Evolutionary conservation across 2,329 filamentous ascomycete species (phyloP).

Genomic region (Curvularia lunata): DNA sequence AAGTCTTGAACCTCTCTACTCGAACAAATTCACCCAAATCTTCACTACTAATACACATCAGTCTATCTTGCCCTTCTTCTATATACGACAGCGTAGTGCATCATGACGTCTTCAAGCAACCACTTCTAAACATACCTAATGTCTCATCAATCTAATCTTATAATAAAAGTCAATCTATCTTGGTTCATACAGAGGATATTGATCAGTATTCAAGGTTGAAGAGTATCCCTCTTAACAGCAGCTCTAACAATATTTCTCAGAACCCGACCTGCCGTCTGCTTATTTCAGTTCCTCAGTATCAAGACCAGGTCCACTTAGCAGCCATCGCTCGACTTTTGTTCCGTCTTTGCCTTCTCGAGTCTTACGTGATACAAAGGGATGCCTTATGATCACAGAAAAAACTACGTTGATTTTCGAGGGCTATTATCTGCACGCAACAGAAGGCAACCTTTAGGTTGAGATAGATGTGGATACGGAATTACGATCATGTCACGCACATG

Average conservation of each 20-base stretch:
- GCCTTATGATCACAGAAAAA: background rate
- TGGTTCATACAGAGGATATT: no score
- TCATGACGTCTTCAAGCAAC: background rate
- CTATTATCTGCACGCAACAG: background rate
- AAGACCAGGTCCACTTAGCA: slow-evolving; percentile 27
- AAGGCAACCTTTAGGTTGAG: background rate
- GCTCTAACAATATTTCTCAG: background rate
- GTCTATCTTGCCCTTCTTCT: background rate
- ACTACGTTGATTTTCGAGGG: background rate
- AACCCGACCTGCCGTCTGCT: slow-evolving; percentile 11
- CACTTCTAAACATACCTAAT: no score
- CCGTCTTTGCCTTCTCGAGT: slow-evolving; percentile 18
- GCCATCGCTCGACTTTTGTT: slow-evolving; percentile 39
- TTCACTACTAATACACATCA: background rate
- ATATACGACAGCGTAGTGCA: background rate
- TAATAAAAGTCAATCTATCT: no score
- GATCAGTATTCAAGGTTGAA: no score
- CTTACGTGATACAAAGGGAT: background rate
- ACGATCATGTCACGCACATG: background rate
- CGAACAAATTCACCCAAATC: background rate
- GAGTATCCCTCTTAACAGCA: no score
- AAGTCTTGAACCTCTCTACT: background rate
- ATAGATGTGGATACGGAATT: background rate
- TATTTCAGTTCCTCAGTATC: slow-evolving; percentile 36
- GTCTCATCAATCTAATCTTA: no score